These are phyloP conservation scores for Boletellus ananiceps DNA, from an alignment of 768 basidiomycete genomes.

Conservation along the genomic window DNA sequence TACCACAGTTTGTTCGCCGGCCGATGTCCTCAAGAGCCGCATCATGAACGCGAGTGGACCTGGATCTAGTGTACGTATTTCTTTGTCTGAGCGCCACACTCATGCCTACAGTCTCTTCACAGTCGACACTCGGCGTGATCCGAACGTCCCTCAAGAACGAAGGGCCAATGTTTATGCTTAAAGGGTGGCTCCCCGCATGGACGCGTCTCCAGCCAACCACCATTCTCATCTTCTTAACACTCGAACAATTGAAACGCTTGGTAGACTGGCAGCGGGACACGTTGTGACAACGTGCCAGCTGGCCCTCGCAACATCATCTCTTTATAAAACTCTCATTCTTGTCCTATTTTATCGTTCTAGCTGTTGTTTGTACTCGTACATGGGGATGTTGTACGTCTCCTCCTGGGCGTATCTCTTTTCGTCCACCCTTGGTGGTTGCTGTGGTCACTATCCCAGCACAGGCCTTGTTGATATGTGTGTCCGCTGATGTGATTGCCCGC, in stretches of 20 bases:
- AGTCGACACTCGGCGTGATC: constrained; percentile 74
- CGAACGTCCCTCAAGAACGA: constrained; percentile 63
- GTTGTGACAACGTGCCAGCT: constrained; percentile 8
- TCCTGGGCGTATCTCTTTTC: neutral
- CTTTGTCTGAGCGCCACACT: neutral
- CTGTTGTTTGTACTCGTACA: neutral
- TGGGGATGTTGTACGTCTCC: neutral
- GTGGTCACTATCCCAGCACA: too few relatives aligned
- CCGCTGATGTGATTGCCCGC: neutral
- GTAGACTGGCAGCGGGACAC: constrained; percentile 55
- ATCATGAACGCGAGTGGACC: constrained; percentile 88
- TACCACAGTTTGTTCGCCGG: constrained; percentile 85
- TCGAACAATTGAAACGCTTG: constrained; percentile 73
- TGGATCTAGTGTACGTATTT: constrained; percentile 59
- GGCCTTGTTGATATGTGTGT: too few relatives aligned
- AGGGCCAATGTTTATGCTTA: constrained; percentile 89
- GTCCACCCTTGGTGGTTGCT: too few relatives aligned
- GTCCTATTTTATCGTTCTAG: neutral
- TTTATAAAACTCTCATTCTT: neutral
- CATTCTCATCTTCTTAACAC: constrained; percentile 79
- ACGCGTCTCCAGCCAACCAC: constrained; percentile 82
- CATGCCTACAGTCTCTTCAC: neutral
- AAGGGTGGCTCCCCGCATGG: constrained; percentile 89
- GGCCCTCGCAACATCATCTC: neutral
- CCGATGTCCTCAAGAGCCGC: constrained; percentile 83